Conservation (phyloP, 495 filamentous ascomycete genomes). For the Penicillium maclennaniae region DNA sequence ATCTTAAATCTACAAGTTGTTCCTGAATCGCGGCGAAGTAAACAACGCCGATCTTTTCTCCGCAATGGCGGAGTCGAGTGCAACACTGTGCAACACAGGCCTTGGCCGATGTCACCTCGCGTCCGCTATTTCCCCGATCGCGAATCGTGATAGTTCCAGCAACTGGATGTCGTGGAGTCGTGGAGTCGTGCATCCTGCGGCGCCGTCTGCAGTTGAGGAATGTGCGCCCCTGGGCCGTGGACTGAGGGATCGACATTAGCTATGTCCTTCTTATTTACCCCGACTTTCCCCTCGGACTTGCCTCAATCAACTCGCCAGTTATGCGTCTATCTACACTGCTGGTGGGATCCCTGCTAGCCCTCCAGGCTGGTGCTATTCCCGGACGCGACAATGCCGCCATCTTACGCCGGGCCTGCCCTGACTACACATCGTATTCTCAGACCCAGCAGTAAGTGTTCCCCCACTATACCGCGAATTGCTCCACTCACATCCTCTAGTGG, state of each 20-base stretch:
- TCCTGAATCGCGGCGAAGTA: neutral
- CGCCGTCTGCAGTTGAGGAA: conserved; percentile 7
- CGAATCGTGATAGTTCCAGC: neutral
- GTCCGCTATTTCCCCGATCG: conserved; percentile 12
- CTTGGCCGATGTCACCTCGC: conserved; percentile 23
- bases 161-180: neutral
- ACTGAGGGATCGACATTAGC: conserved; percentile 20
- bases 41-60: conserved; percentile 25
- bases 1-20: neutral
- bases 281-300: neutral
- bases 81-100: conserved; percentile 6
- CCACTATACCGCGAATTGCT: neutral
- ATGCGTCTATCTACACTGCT: conserved; percentile 25
- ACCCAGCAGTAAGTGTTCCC: conserved; percentile 39
- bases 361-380: conserved; percentile 22
- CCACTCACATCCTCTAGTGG: conserved; percentile 41
- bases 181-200: neutral
- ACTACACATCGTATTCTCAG: conserved; percentile 47
- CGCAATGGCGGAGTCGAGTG: conserved; percentile 24
- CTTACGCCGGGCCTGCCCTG: conserved; percentile 45
- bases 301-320: neutral
- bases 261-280: conserved; percentile 11
- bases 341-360: conserved; percentile 24
- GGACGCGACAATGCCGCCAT: conserved; percentile 30
- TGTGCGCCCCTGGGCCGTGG: conserved; percentile 16